Evolutionary conservation across 345 rosid species (phyloP), one percentile per base, ranked within the genome.

Genomic region (Euphorbia lathyris): DNA sequence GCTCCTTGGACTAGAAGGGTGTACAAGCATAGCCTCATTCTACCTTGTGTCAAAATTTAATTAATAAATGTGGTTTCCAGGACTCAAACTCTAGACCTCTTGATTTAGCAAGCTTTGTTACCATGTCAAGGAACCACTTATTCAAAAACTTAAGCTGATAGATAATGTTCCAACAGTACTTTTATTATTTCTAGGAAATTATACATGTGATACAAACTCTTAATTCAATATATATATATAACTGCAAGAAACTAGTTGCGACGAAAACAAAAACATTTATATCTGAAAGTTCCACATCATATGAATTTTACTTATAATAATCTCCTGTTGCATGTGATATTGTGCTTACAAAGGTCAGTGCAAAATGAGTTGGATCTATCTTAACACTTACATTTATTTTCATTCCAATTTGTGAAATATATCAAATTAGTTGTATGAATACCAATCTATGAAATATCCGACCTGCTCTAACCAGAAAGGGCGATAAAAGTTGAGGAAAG

Each of bases 201-300:
- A 1, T 12, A 45, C 2, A 45, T 7, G 19, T 45, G 51, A 19
- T 16, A 25, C 7, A 58, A 50, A 50, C 10, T 36, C 34, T 32
- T 32, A 45, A 43, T 12, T 43, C n/a, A 19, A 8, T 43, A 43
- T 55, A 7, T 55, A 7, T 34, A 27, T 55, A 64, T 29, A 55
- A 36, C 43, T 25, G 20, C 69, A 72, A 64, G 30, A 53, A 64
- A 56, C 34, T 6, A 62, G n/a, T 16, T 25, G 47, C 48, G 34
- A 62, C 52, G 25, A 34, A 60, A 32, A 58, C 9, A 60, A 51
- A 19, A 23, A 55, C 4, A 8, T 55, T 55, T n/a, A 10, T 26
- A 34, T 52, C 17, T 59, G 51, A 16, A 45, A 59, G 36, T 59
- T 32, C 38, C 20, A 60, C 23, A 60, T n/a, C 14, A 34, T 19